A percentile compares a stretch with the other conserved stretches of the same genome.
phyloP scores from a whole-genome alignment of 1,284 basidiomycete species.

The Ustilago cynodontis region DNA sequence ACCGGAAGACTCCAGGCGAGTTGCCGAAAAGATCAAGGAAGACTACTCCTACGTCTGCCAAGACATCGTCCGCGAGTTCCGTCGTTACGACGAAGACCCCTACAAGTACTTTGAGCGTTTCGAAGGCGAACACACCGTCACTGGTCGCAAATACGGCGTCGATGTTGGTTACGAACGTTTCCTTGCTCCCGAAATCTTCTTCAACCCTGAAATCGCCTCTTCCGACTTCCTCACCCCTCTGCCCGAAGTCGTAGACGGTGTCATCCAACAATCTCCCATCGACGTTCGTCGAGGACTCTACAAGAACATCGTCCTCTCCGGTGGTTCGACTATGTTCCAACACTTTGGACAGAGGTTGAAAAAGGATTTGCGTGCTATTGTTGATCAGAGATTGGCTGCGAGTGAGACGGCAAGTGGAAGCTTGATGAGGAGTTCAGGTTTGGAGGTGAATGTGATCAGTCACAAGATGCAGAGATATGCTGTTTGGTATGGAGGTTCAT shows the following conservation, averaged over 20 bases:
- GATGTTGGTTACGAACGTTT: conserved; percentile 99
- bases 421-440: conserved; percentile 73
- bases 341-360: conserved; percentile 96
- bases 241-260: conserved; percentile 94
- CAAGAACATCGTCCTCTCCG: conserved; percentile 96
- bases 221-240: conserved; percentile 98
- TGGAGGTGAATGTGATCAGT: conserved; percentile 82
- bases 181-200: conserved; percentile 98
- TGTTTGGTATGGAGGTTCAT: conserved; percentile 97
- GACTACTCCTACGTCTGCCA: conserved; percentile 97
- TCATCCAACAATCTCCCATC: conserved; percentile 95
- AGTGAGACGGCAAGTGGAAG: conserved; percentile 83
- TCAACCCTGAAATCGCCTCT: conserved; percentile 98
- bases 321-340: conserved; percentile 98
- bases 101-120: conserved; percentile 96
- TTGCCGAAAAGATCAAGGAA: conserved; percentile 96
- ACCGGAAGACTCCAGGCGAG: conserved; percentile 92
- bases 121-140: conserved; percentile 92
- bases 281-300: conserved; percentile 93
- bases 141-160: conserved; percentile 88
- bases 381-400: conserved; percentile 87
- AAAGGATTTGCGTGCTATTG: conserved; percentile 92
- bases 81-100: conserved; percentile 96
- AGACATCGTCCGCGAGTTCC: conserved; percentile 98
- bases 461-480: conserved; percentile 98